These are phyloP conservation scores for Ochromonas danica DNA, from an alignment of 108 stramenopile genomes.

Conservation along the genomic window DNA sequence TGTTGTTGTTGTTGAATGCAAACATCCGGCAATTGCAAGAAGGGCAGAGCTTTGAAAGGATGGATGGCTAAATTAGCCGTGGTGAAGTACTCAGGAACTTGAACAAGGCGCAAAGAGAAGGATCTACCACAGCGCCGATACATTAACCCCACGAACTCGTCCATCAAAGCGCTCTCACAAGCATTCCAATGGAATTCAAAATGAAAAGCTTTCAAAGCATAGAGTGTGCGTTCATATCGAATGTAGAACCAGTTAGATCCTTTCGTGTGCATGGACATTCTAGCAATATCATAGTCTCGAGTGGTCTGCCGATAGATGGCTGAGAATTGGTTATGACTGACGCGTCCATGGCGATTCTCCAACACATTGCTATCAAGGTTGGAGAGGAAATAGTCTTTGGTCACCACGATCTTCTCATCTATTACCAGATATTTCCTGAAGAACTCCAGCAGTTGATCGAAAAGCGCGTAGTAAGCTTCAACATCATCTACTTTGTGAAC, in stretches of 20 bases:
- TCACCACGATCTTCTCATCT: neutral
- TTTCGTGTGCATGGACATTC: neutral
- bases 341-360: neutral
- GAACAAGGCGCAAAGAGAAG: neutral
- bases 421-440: neutral
- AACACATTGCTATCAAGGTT: neutral
- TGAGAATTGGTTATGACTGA: no score
- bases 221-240: slow-evolving; percentile 17
- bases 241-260: slow-evolving; percentile 32
- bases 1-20: no score
- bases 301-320: neutral
- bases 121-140: neutral
- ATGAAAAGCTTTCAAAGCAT: slow-evolving; percentile 23
- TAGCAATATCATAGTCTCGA: neutral
- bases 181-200: slow-evolving; percentile 39
- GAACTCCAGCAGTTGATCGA: slow-evolving; percentile 3
- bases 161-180: neutral
- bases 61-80: neutral
- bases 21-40: neutral
- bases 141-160: slow-evolving; percentile 26
- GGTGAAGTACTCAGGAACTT: neutral
- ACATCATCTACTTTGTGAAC: neutral
- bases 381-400: neutral
- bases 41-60: neutral
- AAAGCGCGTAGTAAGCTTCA: neutral